Conservation (phyloP, 2,329 filamentous ascomycete genomes). For the Colletotrichum lindemuthianum region DNA sequence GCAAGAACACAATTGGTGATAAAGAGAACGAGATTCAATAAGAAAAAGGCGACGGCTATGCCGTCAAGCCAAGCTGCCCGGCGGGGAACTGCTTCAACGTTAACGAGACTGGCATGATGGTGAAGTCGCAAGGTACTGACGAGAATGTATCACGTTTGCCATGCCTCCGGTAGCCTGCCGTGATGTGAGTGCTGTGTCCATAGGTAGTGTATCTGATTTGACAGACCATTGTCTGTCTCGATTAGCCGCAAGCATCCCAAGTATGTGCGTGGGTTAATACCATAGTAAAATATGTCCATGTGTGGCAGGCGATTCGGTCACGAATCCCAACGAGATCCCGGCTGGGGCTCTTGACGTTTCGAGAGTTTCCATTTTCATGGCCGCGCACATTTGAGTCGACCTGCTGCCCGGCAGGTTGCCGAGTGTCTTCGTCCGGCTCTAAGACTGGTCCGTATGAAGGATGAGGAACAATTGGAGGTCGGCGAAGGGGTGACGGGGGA, state of each 20-base stretch:
- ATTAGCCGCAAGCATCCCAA: constrained; percentile 31
- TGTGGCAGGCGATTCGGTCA: constrained; percentile 62
- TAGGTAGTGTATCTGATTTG: background rate
- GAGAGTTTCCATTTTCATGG: constrained; percentile 49
- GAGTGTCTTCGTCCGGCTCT: constrained; percentile 5
- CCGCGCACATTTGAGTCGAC: constrained; percentile 41
- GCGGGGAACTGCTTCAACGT: constrained; percentile 65
- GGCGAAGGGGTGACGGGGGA: constrained; percentile 12
- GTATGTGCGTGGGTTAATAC: constrained; percentile 38
- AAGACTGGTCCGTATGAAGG: constrained; percentile 28
- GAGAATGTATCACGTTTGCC: constrained; percentile 62
- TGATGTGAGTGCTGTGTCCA: constrained; percentile 22
- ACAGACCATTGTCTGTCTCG: constrained; percentile 46
- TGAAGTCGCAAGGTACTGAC: constrained; percentile 58
- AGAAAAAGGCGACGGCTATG: constrained; percentile 69
- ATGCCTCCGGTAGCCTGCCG: constrained; percentile 65
- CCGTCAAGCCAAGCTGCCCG: constrained; percentile 64
- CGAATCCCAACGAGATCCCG: constrained; percentile 53
- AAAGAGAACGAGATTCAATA: constrained; percentile 73
- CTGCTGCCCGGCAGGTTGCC: constrained; percentile 17
- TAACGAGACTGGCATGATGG: constrained; percentile 65
- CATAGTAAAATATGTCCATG: constrained; percentile 83
- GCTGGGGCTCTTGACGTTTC: constrained; percentile 35
- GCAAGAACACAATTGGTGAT: constrained; percentile 72
- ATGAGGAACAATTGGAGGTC: constrained; percentile 26